A percentile compares a stretch with the other conserved stretches of the same genome.
Evolutionary conservation across 2,329 filamentous ascomycete genomes (phyloP).

Genomic region (Beauveria varroae): DNA sequence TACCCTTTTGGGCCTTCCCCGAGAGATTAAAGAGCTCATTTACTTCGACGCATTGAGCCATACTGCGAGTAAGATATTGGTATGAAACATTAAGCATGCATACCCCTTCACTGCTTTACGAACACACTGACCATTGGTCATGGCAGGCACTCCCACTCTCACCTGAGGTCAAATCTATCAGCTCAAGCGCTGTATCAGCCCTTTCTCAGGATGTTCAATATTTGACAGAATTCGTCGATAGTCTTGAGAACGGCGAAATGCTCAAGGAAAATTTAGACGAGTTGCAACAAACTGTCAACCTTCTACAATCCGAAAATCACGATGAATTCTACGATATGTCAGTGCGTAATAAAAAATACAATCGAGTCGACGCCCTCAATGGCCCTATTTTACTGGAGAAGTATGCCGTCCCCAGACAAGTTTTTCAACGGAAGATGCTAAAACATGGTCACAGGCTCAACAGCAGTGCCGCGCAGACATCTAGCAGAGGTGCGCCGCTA

Average conservation of each 20-base stretch:
- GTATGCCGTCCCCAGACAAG: conserved; percentile 36
- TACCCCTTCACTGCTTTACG: no score
- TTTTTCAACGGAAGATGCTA: conserved; percentile 14
- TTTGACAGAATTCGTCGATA: conserved; percentile 77
- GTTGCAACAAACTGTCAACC: conserved; percentile 80
- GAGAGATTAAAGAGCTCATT: conserved; percentile 94
- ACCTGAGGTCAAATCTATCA: conserved; percentile 74
- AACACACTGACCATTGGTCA: neutral
- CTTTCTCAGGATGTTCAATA: conserved; percentile 79
- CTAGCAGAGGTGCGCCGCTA: conserved; percentile 55
- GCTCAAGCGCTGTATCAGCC: conserved; percentile 73
- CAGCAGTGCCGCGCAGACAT: conserved; percentile 46
- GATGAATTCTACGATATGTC: conserved; percentile 95
- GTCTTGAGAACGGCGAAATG: conserved; percentile 76
- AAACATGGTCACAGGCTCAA: conserved; percentile 47
- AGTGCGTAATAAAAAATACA: conserved; percentile 86
- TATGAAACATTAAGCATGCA: conserved; percentile 31
- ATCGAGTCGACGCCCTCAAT: conserved; percentile 83
- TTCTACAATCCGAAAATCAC: conserved; percentile 83
- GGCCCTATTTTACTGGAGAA: conserved; percentile 89
- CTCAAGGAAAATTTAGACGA: conserved; percentile 85
- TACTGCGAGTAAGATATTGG: conserved; percentile 77
- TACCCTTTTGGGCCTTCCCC: conserved; percentile 83
- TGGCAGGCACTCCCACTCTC: conserved; percentile 67
- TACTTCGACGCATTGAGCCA: conserved; percentile 95